Evolutionary conservation across 768 basidiomycete species (phyloP), one percentile per base, ranked within the genome.

Genomic region (Cyclocybe aegerita): DNA sequence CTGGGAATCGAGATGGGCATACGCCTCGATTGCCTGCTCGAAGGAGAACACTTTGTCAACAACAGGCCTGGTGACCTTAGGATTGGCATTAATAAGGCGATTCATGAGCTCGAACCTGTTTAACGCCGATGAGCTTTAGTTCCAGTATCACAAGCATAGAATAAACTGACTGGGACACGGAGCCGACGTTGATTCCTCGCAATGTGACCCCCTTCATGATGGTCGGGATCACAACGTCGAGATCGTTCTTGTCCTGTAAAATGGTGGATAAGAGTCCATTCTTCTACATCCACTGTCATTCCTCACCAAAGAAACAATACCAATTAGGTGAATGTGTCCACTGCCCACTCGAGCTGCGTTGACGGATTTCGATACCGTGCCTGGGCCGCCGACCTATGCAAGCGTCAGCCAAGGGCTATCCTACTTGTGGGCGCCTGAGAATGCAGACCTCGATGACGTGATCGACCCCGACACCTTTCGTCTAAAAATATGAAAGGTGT

Each of bases 31-130:
- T 5, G 74, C 68, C n/a, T 85, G 62, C 41, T 79, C 76, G 58
- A 83, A 86, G 9, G 67, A 48, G 68, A 85, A 86, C 0, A 83
- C 74, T 63, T 75, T 78, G 69, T 83, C 77, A 36, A 85, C 63
- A 15, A 80, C 69, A 1, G 83, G 83, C 14, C 64, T 70, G 3
- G 81, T 75, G 35, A 65, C 66, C 1, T 63, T 63, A 9, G 68
- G 70, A 29, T 74, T 68, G 1, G 76, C 73, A 9, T 59, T 56
- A 38, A 84, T 69, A 9, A 81, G 68, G 11, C 70, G 66, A 60
- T 74, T 77, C 79, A 83, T 77, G 39, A 75, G 70, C 37, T 75
- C 71, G 54, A 85, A 84, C 54, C 77, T 82, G 53, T 2, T n/a
- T 10, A 23, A 37, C 8, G 12, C 32, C 17, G 4, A 44, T 48